A percentile compares a stretch with the other conserved stretches of the same genome.
These are phyloP conservation scores for Ramaria rubella DNA, from an alignment of 768 basidiomycete species.

Conservation along the genomic window DNA sequence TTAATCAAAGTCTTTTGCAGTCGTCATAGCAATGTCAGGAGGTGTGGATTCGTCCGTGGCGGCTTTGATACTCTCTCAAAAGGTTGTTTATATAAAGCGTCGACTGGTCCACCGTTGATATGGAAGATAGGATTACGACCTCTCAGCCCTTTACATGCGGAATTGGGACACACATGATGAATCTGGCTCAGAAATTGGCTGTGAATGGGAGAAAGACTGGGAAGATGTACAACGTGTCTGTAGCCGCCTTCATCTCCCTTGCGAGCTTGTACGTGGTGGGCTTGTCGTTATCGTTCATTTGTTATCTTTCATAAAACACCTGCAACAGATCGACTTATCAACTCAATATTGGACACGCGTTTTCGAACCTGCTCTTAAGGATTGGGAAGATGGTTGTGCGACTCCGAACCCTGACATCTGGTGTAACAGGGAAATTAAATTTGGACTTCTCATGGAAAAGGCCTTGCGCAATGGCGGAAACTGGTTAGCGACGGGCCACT, in stretches of 20 bases:
- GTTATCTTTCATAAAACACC: not conserved
- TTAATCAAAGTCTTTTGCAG: conserved; percentile 31
- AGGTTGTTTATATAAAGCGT: conserved; percentile 37
- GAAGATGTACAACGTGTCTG: conserved; percentile 83
- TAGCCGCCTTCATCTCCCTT: conserved; percentile 63
- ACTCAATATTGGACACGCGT: conserved; percentile 87
- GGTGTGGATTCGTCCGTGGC: conserved; percentile 93
- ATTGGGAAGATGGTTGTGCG: conserved; percentile 63
- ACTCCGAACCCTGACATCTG: conserved; percentile 93
- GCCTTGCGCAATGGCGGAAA: conserved; percentile 27
- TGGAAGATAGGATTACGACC: conserved; percentile 58
- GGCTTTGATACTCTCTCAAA: conserved; percentile 64
- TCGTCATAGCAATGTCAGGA: conserved; percentile 90
- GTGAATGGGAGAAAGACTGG: conserved; percentile 96
- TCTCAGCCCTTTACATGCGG: conserved; percentile 90
- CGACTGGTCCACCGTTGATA: not conserved
- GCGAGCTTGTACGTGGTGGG: conserved; percentile 54
- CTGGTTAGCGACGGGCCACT: conserved; percentile 90
- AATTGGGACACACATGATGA: conserved; percentile 93
- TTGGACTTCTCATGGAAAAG: conserved; percentile 49
- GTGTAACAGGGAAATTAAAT: conserved; percentile 94
- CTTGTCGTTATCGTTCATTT: not conserved
- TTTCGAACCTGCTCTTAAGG: conserved; percentile 75
- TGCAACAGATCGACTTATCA: conserved; percentile 70
- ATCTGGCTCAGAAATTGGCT: conserved; percentile 69